Conservation (phyloP, 805 yeast genomes). For the Kazachstania psychrophila region DNA sequence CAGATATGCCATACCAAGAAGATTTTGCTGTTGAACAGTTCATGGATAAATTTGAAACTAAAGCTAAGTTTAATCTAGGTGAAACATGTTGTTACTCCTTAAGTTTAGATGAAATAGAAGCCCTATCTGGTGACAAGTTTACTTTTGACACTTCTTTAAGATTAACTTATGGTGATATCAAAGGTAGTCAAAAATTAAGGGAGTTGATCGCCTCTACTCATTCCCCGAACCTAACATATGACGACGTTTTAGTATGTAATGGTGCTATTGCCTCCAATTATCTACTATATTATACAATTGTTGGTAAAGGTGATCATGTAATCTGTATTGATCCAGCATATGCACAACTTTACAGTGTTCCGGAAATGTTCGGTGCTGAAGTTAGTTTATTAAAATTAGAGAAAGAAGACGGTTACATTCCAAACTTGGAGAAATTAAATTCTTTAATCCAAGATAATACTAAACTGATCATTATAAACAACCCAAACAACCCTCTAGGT, state of each 20-base stretch:
- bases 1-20: constrained; percentile 35
- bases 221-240: constrained; percentile 20
- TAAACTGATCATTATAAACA: constrained; percentile 38
- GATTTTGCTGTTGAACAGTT: constrained; percentile 45
- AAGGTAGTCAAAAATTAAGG: constrained; percentile 37
- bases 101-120: constrained; percentile 32
- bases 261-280: constrained; percentile 53
- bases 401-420: constrained; percentile 31
- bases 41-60: constrained; percentile 42
- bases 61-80: constrained; percentile 36
- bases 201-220: constrained; percentile 32
- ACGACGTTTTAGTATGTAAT: constrained; percentile 40
- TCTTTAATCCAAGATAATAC: constrained; percentile 32
- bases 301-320: constrained; percentile 39
- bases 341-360: constrained; percentile 42
- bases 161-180: constrained; percentile 39
- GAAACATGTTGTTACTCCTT: constrained; percentile 45
- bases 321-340: constrained; percentile 42
- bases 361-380: constrained; percentile 36
- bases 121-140: constrained; percentile 24
- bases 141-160: constrained; percentile 20
- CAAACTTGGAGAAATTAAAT: constrained; percentile 30
- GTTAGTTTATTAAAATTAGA: constrained; percentile 32
- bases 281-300: constrained; percentile 36
- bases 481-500: constrained; percentile 40